Evolutionary conservation across 2,329 filamentous ascomycete species (phyloP), one percentile per base, ranked within the genome.

Genomic region (Ambrosiella beaveri): DNA sequence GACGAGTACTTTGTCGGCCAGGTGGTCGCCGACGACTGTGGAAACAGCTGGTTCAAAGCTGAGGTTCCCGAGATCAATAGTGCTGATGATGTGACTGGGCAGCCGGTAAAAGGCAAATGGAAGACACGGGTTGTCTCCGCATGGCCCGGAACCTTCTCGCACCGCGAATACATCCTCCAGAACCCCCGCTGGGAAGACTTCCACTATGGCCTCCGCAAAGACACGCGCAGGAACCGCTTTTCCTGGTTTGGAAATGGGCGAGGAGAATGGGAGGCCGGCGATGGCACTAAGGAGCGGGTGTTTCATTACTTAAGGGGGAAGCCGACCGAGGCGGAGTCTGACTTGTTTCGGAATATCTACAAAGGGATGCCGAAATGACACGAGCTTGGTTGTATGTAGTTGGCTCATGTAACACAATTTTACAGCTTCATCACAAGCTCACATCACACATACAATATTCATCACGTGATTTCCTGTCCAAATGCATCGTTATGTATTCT

Each of bases 111-210:
- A 47, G 9, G 27, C 27, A 41, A 41, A 41, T 3, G 40, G 40
- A 71, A 70, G 4, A 64, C 70, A 56, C 66, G 68, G 57, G 67
- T 75, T 54, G 68, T 69, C 17, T 73, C 70, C 1, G 64, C 74
- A 37, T 75, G 73, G 73, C 73, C 73, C 0, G 73, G 73, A 3
- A 72, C 69, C 36, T 70, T 70, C 12, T 66, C 73, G 56, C 73
- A 75, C 51, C 70, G 70, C 7, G 62, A 74, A 3, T 72, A 75
- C 64, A 65, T 69, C 9, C 62, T 75, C 61, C 64, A 70, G 19
- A 64, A 69, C 19, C 71, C 71, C 38, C 66, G 73, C 36, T 75
- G 73, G 72, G 73, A 75, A 64, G 74, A 75, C 62, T 76, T 67
- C 41, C 17, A 52, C 15, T 57, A 49, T 17, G 58, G 40, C 11